Evolutionary conservation across 768 basidiomycete species (phyloP).

Genomic region (Mycena haematopus): DNA sequence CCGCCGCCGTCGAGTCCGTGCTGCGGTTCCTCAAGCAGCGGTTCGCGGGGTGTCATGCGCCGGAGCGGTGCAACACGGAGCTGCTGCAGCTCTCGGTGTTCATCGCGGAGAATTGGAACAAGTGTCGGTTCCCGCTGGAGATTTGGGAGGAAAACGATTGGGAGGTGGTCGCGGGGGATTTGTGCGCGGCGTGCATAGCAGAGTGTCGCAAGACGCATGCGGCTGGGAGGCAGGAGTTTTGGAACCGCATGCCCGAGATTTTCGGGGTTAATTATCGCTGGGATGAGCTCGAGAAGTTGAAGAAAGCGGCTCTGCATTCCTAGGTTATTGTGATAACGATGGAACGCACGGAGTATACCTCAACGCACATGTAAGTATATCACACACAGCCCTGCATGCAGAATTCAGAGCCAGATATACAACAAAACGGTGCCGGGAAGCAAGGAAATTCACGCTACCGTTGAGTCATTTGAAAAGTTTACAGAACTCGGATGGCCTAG

Average conservation of each 20-base stretch:
- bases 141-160: slow-evolving; percentile 28
- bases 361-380: no score
- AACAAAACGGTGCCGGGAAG: no score
- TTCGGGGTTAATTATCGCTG: slow-evolving; percentile 8
- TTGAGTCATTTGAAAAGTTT: no score
- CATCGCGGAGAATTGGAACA: slow-evolving; percentile 19
- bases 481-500: no score
- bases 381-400: no score
- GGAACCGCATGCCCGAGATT: slow-evolving; percentile 19
- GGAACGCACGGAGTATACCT: no score
- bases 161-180: slow-evolving; percentile 19
- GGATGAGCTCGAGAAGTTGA: slow-evolving; percentile 22
- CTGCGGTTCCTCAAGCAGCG: slow-evolving; percentile 19
- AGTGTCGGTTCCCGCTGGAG: slow-evolving; percentile 26
- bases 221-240: slow-evolving; percentile 17
- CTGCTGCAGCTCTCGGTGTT: slow-evolving; percentile 18
- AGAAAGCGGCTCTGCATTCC: neutral
- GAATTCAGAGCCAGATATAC: no score
- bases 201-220: slow-evolving; percentile 19
- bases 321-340: no score
- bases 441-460: no score
- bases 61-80: slow-evolving; percentile 18
- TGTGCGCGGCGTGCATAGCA: slow-evolving; percentile 12
- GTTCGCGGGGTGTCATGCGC: slow-evolving; percentile 8
- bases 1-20: slow-evolving; percentile 3